Evolutionary conservation across 192 early-diverging fungal species (phyloP).

Genomic region (Coemansia furcata): DNA sequence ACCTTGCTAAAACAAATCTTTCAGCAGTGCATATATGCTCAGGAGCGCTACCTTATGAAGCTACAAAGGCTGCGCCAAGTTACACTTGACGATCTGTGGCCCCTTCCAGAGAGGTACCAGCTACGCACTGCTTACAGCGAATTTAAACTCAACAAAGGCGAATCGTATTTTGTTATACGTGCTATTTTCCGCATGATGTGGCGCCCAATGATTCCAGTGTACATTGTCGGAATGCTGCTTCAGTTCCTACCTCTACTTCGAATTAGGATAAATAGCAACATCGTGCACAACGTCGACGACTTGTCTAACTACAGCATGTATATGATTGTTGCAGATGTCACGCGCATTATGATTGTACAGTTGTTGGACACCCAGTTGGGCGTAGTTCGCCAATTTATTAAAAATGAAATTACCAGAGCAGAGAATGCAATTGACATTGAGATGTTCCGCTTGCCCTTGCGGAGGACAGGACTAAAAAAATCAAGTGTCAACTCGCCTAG

Average conservation of each 20-base stretch:
- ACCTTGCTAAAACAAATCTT: not conserved
- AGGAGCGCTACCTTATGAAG: not conserved
- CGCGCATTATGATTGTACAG: not conserved
- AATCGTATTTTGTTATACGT: constrained; percentile 29
- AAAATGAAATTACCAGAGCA: not conserved
- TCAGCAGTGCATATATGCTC: not conserved
- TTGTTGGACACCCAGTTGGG: not conserved
- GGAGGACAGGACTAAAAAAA: not conserved
- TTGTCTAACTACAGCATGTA: constrained; percentile 16
- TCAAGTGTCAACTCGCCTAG: not conserved
- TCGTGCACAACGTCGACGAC: constrained; percentile 23
- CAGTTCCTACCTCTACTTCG: not conserved
- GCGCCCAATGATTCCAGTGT: constrained; percentile 30
- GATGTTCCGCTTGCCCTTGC: constrained; percentile 26
- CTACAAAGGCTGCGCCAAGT: not conserved
- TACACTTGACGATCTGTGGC: not conserved
- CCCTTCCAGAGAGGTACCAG: not conserved
- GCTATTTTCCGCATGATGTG: constrained; percentile 33
- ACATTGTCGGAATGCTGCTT: constrained; percentile 10
- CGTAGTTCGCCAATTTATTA: not conserved
- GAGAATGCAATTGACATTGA: not conserved
- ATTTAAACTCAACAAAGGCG: constrained; percentile 24
- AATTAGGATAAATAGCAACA: not conserved
- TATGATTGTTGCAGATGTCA: constrained; percentile 5
- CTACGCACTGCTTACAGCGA: constrained; percentile 2